Percentiles rank a stretch among this genome's conserved stretches.
Conservation (phyloP, 768 basidiomycete genomes). For the Gelatoporia subvermispora region DNA sequence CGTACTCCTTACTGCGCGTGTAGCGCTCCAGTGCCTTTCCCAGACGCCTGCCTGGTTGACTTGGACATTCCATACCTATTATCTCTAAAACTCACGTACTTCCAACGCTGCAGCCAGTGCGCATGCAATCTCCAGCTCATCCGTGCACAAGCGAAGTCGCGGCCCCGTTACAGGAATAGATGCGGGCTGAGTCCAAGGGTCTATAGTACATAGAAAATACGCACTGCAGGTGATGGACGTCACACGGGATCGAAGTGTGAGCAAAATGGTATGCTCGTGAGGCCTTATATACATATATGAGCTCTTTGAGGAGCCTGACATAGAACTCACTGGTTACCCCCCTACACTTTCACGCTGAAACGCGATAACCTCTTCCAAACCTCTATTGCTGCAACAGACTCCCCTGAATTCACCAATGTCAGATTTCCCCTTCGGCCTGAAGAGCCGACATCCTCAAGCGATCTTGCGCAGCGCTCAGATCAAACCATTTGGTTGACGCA, state of each 20-base stretch:
- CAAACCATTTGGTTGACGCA: conserved; percentile 81
- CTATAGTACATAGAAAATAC: conserved; percentile 28
- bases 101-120: conserved; percentile 88
- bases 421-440: not conserved
- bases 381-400: conserved; percentile 80
- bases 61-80: not conserved
- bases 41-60: conserved; percentile 60
- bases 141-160: conserved; percentile 79
- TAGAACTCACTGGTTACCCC: conserved; percentile 72
- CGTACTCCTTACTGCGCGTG: conserved; percentile 69
- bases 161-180: conserved; percentile 51
- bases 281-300: conserved; percentile 40
- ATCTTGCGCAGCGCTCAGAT: conserved; percentile 85
- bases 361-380: conserved; percentile 80
- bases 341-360: conserved; percentile 82
- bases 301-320: conserved; percentile 15
- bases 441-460: conserved; percentile 63
- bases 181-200: conserved; percentile 25
- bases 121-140: conserved; percentile 89
- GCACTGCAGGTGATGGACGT: conserved; percentile 81
- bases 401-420: conserved; percentile 48
- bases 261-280: conserved; percentile 83
- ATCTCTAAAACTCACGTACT: conserved; percentile 53
- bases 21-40: conserved; percentile 81
- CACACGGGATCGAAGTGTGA: conserved; percentile 76